phyloP scores from a whole-genome alignment of 495 filamentous ascomycete genomes.

The Aspergillus carlsbadensis region DNA sequence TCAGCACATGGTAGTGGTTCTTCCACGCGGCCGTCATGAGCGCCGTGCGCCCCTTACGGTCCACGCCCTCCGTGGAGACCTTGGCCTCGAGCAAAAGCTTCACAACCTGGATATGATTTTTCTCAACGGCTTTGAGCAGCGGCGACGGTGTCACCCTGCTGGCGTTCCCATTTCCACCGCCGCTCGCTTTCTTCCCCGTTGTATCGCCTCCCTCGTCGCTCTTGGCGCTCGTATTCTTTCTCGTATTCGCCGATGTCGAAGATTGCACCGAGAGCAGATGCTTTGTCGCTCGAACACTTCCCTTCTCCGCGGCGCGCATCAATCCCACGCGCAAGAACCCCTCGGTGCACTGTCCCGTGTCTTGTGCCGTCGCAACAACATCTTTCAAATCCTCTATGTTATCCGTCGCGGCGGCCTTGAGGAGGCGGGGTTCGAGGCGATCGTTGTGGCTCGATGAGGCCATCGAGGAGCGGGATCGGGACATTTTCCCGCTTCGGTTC shows the following conservation, averaged over 20 bases:
- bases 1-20: conserved; percentile 51
- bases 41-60: conserved; percentile 52
- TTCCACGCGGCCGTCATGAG: conserved; percentile 61
- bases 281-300: conserved; percentile 38
- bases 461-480: conserved; percentile 40
- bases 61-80: conserved; percentile 37
- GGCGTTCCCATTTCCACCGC: neutral
- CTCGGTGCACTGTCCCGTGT: conserved; percentile 45
- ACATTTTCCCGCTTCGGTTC: conserved; percentile 15
- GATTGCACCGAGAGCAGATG: conserved; percentile 45
- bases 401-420: conserved; percentile 49
- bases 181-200: no score
- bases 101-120: conserved; percentile 46
- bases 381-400: conserved; percentile 34
- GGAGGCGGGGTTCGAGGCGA: conserved; percentile 52
- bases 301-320: conserved; percentile 51
- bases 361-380: conserved; percentile 39
- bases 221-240: neutral
- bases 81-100: conserved; percentile 44
- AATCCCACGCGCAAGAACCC: conserved; percentile 52
- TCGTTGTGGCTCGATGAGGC: conserved; percentile 45
- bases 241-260: neutral
- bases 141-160: conserved; percentile 39
- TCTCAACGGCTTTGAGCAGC: conserved; percentile 51
- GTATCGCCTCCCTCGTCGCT: neutral